phyloP scores from a whole-genome alignment of 441 rosid genomes.

The Populus hybrid region DNA sequence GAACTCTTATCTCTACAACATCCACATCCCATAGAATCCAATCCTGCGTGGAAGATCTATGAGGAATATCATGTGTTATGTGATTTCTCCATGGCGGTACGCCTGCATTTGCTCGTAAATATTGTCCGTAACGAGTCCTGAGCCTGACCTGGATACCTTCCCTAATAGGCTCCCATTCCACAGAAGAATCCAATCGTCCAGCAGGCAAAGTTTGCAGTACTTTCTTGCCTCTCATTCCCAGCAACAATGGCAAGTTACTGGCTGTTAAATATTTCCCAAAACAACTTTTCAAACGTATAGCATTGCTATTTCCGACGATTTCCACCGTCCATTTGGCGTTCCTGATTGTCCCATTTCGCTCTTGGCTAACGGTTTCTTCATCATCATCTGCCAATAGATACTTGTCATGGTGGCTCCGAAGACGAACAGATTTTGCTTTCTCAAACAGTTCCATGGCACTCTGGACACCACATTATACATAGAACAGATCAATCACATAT shows the following conservation, averaged over 20 bases:
- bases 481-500: neutral
- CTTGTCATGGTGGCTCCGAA: constrained; percentile 50
- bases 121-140: constrained; percentile 63
- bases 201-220: constrained; percentile 53
- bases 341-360: constrained; percentile 30
- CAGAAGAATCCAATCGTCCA: constrained; percentile 59
- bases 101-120: constrained; percentile 77
- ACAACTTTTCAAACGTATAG: constrained; percentile 44
- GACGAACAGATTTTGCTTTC: constrained; percentile 43
- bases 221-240: constrained; percentile 82
- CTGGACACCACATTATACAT: neutral
- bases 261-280: constrained; percentile 69
- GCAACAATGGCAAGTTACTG: constrained; percentile 66
- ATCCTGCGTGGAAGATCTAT: constrained; percentile 61
- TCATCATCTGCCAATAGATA: constrained; percentile 45
- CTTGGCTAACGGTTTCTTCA: constrained; percentile 40
- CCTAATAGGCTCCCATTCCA: constrained; percentile 84
- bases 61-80: constrained; percentile 82
- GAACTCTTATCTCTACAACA: constrained; percentile 29
- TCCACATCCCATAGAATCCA: constrained; percentile 80
- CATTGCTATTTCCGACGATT: constrained; percentile 16
- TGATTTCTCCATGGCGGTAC: constrained; percentile 91
- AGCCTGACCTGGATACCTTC: constrained; percentile 56
- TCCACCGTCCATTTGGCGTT: constrained; percentile 47
- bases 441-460: constrained; percentile 44